Evolutionary conservation across 176 grass and related monocot genomes (phyloP), one percentile per base, ranked within the genome.

Genomic region (Chrysopogon serrulatus): DNA sequence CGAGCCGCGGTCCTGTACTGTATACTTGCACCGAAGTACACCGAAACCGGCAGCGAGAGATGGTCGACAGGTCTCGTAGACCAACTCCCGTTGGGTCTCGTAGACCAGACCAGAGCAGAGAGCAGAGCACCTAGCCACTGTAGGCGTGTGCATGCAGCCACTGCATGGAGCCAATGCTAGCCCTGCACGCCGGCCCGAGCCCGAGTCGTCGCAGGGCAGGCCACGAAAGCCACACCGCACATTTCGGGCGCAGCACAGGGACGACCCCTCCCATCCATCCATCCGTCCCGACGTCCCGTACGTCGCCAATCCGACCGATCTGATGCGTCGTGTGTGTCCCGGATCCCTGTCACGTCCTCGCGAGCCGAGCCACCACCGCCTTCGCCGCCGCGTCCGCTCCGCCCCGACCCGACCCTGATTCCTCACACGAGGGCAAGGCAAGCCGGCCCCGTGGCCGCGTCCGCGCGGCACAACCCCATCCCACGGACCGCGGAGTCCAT

Each of bases 201-300:
- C 67, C 28, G 40, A 78, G 36, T 8, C 32, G 48, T 43, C 42
- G 5, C 59, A 39, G 32, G 10, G 31, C 43, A 23, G 32, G 18
- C 48, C 43, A 23, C 63, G n/a, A 71, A 23, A 18, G 8, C 32
- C 69, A 24, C 68, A 45, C 30, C 51, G 32, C 51, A 44, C 53
- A 45, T 45, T 68, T 17, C 81, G 14, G 31, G 54, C 40, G 61
- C 61, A 28, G 71, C 16, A 56, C 70, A 36, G 70, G 30, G 42
- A 84, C 71, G 42, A 84, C 71, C 33, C 48, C 16, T 84, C 82
- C 65, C 65, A 66, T 84, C 70, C 26, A 9, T 3, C 31, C 19
- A 5, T n/a, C 39, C 37, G n/a, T n/a, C n/a, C n/a, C n/a, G n/a
- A n/a, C n/a, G n/a, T n/a, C n/a, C n/a, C n/a, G n/a, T n/a, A n/a